phyloP scores from a whole-genome alignment of 495 filamentous ascomycete genomes.

The Hypoxylon rickii region DNA sequence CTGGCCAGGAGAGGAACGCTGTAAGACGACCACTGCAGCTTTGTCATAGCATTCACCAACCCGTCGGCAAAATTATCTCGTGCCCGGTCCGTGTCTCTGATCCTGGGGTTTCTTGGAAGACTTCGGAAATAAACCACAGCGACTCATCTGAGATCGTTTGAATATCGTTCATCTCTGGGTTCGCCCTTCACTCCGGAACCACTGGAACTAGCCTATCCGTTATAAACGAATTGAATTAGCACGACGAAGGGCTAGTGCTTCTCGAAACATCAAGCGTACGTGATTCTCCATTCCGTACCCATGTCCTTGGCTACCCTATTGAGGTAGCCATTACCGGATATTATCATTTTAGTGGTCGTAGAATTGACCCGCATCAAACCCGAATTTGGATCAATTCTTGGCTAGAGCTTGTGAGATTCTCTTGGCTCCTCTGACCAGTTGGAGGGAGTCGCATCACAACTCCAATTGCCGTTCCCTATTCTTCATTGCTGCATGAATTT shows the following conservation, averaged over 20 bases:
- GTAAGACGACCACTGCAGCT: slow-evolving; percentile 29
- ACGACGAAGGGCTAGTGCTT: slow-evolving; percentile 23
- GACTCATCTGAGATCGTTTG: slow-evolving; percentile 26
- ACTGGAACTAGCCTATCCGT: slow-evolving; percentile 19
- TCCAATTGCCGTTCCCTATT: slow-evolving; percentile 22
- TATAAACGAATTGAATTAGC: slow-evolving; percentile 14
- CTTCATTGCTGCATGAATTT: slow-evolving; percentile 23
- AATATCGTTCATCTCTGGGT: slow-evolving; percentile 20
- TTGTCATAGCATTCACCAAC: slow-evolving; percentile 20
- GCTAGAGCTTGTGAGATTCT: slow-evolving; percentile 38
- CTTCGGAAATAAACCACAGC: slow-evolving; percentile 15
- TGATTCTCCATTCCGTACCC: slow-evolving; percentile 38
- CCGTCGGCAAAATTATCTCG: slow-evolving; percentile 25
- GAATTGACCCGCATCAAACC: slow-evolving; percentile 29
- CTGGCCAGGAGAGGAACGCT: slow-evolving; percentile 22
- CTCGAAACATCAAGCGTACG: slow-evolving; percentile 49
- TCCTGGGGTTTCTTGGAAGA: slow-evolving; percentile 22
- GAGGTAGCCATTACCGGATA: slow-evolving; percentile 37
- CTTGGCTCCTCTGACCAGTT: slow-evolving; percentile 4
- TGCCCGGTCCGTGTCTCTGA: slow-evolving; percentile 11
- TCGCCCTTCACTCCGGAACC: slow-evolving; percentile 15
- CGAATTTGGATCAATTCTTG: slow-evolving; percentile 23
- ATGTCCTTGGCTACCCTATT: slow-evolving; percentile 40
- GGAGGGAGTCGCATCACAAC: slow-evolving; percentile 19
- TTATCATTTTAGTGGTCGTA: slow-evolving; percentile 18